Base-by-base conservation (phyloP, 345 rosid species). In the Conringia planisiliqua region DNA sequence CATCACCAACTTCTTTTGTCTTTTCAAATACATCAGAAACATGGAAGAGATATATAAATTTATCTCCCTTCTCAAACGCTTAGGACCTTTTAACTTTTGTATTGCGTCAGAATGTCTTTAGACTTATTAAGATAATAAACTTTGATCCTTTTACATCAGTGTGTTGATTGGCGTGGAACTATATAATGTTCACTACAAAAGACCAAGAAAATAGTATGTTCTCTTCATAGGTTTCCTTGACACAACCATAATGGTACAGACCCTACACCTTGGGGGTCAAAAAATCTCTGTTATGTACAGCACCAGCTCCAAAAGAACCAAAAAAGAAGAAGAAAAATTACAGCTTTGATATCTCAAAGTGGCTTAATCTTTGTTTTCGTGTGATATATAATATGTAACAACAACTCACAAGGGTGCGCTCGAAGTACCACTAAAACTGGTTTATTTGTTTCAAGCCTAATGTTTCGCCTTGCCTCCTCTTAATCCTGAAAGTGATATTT, bases 321-420 rank as follows among this genome's bases (percentile, higher is more conserved):
- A 33, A 66, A 52, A 26, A 20, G 2, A 40, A 18, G 20, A 29
- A 36, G 5, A 68, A 26, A 69, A 35, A 62, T 75, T 75, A 68
- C 74, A 75, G 51, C 44, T 62, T 73, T 5, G 32, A 36, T 46
- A 26, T 27, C 46, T 29, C 62, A 3, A 8, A 51, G 22, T 35
- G 63, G 20, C 32, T 68, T 13, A 52, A 68, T 68, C 47, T 70
- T 72, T 42, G 52, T 17, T 44, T 26, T 69, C 80, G 60, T 69
- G 80, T 62, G 51, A 76, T 69, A 73, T 55, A 24, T 50, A 50
- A 62, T 73, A 55, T 33, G 74, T 52, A 32, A 52, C 74, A 62
- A 62, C 66, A 70, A 38, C 69, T 60, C 50, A 48, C 72, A 56
- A 66, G 67, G 14, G 47, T 14, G 54, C 10, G 46, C 79, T 67